A percentile compares a stretch with the other conserved stretches of the same genome.
phyloP scores from a whole-genome alignment of 805 yeast genomes.

The Teunomyces kruisii region DNA sequence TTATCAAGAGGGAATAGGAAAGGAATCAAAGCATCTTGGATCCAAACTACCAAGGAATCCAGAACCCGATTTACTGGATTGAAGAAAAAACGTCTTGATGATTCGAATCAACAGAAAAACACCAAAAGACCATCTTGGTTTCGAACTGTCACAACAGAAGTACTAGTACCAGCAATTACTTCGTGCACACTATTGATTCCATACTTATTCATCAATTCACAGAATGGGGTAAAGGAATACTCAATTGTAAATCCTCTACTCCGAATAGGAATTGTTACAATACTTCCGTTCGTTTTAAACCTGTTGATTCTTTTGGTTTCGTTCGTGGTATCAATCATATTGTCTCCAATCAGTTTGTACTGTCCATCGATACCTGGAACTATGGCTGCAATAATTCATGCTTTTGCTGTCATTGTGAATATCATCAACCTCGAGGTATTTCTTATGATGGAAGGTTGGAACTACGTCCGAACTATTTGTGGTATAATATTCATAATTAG shows the following conservation, averaged over 20 bases:
- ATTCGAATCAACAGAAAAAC: background rate
- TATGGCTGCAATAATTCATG: conserved; percentile 43
- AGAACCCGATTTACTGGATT: conserved; percentile 27
- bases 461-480: conserved; percentile 36
- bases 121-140: background rate
- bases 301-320: conserved; percentile 26
- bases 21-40: conserved; percentile 76
- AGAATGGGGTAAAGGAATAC: conserved; percentile 64
- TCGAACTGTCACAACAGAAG: conserved; percentile 5
- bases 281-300: conserved; percentile 50
- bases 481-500: conserved; percentile 38
- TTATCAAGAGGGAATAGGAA: conserved; percentile 73
- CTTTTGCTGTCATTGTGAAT: conserved; percentile 30
- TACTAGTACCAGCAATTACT: background rate
- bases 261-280: conserved; percentile 55
- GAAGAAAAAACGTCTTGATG: conserved; percentile 11
- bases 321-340: conserved; percentile 34
- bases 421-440: conserved; percentile 35
- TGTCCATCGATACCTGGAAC: conserved; percentile 22
- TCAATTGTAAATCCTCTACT: conserved; percentile 50
- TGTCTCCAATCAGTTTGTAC: conserved; percentile 35
- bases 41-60: conserved; percentile 48
- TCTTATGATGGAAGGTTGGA: conserved; percentile 44
- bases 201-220: conserved; percentile 79
- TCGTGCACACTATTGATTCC: conserved; percentile 46